A percentile compares a stretch with the other conserved stretches of the same genome.
phyloP scores from a whole-genome alignment of 106 monocot species.

The Posidonia australis region DNA sequence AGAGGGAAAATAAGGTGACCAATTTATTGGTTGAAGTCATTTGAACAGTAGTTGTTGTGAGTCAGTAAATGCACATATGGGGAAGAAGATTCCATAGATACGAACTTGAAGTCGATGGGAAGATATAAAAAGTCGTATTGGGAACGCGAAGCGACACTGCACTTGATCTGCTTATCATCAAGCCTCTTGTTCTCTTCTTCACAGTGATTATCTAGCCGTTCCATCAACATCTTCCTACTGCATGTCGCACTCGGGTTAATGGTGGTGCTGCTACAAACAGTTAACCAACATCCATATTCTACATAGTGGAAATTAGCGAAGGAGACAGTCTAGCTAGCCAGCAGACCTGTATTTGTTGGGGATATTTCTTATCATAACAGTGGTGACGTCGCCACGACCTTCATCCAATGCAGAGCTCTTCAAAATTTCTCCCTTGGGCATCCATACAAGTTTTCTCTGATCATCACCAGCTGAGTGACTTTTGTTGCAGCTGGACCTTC shows the following conservation, averaged over 20 bases:
- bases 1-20: no score
- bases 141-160: no score
- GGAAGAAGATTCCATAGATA: background rate
- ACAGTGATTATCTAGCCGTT: constrained; percentile 37
- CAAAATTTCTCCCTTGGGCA: no score
- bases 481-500: no score
- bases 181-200: constrained; percentile 18
- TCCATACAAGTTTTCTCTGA: no score
- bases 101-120: constrained; percentile 36
- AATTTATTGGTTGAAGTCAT: no score
- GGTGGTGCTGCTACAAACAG: no score
- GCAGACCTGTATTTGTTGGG: constrained; percentile 35
- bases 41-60: no score
- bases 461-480: no score
- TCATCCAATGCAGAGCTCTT: no score
- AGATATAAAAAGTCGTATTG: constrained; percentile 45
- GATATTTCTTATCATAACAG: constrained; percentile 43
- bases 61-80: no score
- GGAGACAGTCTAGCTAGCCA: background rate
- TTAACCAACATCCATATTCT: no score
- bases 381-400: constrained; percentile 1
- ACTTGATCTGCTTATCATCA: background rate
- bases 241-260: background rate
- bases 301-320: background rate
- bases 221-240: constrained; percentile 31